phyloP scores from a whole-genome alignment of 2,329 filamentous ascomycete species.

The Calonectria honghensis region DNA sequence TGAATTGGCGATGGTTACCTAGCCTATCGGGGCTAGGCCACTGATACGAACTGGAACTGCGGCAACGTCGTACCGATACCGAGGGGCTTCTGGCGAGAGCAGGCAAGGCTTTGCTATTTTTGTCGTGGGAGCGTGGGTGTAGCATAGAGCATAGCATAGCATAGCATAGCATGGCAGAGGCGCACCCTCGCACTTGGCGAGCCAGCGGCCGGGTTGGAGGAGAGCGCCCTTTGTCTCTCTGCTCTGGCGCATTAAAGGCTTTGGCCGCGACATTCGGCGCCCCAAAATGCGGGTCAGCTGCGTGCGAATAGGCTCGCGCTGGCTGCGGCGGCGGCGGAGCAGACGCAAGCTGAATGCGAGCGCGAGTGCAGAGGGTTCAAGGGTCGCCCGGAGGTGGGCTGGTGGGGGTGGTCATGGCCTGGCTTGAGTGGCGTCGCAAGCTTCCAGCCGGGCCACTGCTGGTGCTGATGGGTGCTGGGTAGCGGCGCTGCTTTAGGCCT shows the following conservation, averaged over 20 bases:
- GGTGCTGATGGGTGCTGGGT: conserved; percentile 29
- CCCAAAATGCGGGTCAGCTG: conserved; percentile 18
- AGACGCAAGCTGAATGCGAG: conserved; percentile 30
- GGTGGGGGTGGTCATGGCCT: conserved; percentile 26
- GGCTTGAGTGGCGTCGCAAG: conserved; percentile 32
- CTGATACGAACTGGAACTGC: conserved; percentile 28
- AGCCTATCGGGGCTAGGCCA: conserved; percentile 32
- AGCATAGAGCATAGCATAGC: neutral
- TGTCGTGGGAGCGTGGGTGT: neutral
- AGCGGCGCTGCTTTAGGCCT: conserved; percentile 16
- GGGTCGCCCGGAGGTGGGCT: conserved; percentile 21
- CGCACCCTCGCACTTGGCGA: neutral
- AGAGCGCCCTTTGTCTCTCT: neutral
- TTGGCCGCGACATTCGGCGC: conserved; percentile 5
- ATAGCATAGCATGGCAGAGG: neutral
- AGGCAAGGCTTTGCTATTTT: conserved; percentile 30
- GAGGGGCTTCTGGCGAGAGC: neutral
- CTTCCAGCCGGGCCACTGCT: conserved; percentile 27
- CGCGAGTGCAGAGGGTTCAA: conserved; percentile 21
- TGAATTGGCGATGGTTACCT: conserved; percentile 34
- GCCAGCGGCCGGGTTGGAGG: conserved; percentile 7
- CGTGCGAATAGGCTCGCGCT: neutral
- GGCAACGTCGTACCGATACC: conserved; percentile 28
- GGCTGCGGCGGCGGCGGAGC: neutral
- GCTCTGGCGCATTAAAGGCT: conserved; percentile 20